These are phyloP conservation scores for Phialophora chinensis DNA, from an alignment of 2,329 filamentous ascomycete genomes.

Conservation along the genomic window DNA sequence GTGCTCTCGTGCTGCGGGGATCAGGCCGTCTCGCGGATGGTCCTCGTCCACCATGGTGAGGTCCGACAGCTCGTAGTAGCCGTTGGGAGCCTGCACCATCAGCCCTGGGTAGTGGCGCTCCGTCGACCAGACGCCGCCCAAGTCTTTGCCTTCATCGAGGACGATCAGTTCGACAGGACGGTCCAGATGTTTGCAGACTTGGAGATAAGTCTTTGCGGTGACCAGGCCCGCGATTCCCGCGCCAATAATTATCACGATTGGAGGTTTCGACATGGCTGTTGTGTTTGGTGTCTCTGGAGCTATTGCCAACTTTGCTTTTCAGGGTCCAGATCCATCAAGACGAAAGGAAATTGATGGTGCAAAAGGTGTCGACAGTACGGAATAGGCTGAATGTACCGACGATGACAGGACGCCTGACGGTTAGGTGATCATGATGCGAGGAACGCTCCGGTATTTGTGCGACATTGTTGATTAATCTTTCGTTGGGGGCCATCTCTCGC, in stretches of 20 bases:
- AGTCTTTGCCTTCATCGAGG: constrained; percentile 39
- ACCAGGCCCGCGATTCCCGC: constrained; percentile 42
- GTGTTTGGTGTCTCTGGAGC: neutral
- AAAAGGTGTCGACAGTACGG: neutral
- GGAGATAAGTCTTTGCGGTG: constrained; percentile 43
- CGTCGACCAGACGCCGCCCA: constrained; percentile 42
- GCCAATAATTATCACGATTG: constrained; percentile 33
- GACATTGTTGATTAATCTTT: no score
- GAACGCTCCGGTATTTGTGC: no score
- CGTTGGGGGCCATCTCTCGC: no score
- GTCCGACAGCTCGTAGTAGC: constrained; percentile 43
- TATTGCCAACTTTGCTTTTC: neutral
- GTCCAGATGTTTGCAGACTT: constrained; percentile 32
- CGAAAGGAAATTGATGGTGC: neutral
- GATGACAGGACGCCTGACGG: no score
- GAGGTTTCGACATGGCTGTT: constrained; percentile 9
- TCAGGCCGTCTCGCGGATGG: constrained; percentile 34
- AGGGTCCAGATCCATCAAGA: neutral
- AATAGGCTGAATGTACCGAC: no score
- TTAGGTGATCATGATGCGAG: no score
- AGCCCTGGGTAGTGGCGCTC: constrained; percentile 43
- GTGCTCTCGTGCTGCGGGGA: constrained; percentile 42
- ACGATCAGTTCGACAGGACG: constrained; percentile 37
- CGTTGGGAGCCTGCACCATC: constrained; percentile 42
- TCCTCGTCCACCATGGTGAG: constrained; percentile 33